These are phyloP conservation scores for Fusarium nurragi DNA, from an alignment of 2,329 filamentous ascomycete genomes.

Conservation along the genomic window DNA sequence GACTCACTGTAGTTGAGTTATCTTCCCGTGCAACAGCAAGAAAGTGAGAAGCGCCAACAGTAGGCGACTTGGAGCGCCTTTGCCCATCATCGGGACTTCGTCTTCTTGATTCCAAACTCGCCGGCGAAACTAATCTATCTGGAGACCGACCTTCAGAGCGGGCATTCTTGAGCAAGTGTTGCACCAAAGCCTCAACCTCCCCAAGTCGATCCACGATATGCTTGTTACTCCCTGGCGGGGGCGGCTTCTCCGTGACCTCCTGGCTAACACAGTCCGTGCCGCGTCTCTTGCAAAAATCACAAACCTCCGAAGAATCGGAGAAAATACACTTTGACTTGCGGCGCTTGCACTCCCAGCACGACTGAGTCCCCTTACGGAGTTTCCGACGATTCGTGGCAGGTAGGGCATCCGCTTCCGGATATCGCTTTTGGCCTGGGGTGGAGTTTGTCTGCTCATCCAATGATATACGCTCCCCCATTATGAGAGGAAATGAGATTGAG, in stretches of 20 bases:
- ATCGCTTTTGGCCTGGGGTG: neutral
- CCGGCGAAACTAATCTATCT: neutral
- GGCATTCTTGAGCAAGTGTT: conserved; percentile 39
- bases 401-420: neutral
- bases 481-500: neutral
- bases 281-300: conserved; percentile 57
- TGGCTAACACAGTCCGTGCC: conserved; percentile 58
- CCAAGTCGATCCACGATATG: conserved; percentile 46
- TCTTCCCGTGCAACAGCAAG: too few species aligned
- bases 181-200: conserved; percentile 51
- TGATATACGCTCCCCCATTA: conserved; percentile 19
- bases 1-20: neutral
- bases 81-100: neutral
- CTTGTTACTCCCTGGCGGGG: conserved; percentile 21
- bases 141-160: neutral
- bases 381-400: conserved; percentile 37
- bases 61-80: neutral
- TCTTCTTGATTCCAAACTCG: neutral
- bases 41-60: neutral
- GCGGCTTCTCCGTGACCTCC: conserved; percentile 53
- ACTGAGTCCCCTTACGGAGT: conserved; percentile 64
- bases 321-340: conserved; percentile 63
- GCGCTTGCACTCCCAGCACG: conserved; percentile 68
- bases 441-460: neutral
- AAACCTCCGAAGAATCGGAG: conserved; percentile 50